These are phyloP conservation scores for Ceratocystis cacaofunesta DNA, from an alignment of 2,329 filamentous ascomycete genomes.

Conservation along the genomic window DNA sequence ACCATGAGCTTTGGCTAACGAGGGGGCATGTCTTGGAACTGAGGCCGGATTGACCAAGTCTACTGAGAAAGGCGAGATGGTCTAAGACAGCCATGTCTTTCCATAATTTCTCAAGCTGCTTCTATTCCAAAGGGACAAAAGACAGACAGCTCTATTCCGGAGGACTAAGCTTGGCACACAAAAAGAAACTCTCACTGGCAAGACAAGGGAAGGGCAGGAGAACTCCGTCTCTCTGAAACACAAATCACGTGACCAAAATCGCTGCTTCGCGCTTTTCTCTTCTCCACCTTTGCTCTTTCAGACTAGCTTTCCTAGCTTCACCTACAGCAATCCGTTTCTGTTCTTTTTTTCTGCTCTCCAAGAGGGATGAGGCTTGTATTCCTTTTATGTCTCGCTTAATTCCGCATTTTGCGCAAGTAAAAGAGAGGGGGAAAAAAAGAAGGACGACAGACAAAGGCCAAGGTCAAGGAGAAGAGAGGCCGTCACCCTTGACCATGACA, in stretches of 20 bases:
- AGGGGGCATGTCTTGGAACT: too few relatives aligned
- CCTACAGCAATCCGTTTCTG: not conserved
- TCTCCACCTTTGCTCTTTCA: not conserved
- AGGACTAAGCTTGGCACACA: too few relatives aligned
- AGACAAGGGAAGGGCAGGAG: not conserved
- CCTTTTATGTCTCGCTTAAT: not conserved
- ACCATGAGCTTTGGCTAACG: too few relatives aligned
- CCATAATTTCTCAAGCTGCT: too few relatives aligned
- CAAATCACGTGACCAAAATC: not conserved
- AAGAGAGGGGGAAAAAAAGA: not conserved
- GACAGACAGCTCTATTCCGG: too few relatives aligned
- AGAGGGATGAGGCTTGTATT: not conserved
- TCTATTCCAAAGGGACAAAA: too few relatives aligned
- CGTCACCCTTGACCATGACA: not conserved
- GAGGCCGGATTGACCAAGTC: too few relatives aligned
- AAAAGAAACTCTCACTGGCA: too few relatives aligned
- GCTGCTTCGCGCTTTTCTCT: not conserved
- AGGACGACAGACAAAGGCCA: not conserved
- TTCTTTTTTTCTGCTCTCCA: not conserved
- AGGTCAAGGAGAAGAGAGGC: not conserved
- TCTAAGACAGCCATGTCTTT: too few relatives aligned
- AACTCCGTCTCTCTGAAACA: not conserved
- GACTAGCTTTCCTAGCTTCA: not conserved
- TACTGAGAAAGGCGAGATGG: too few relatives aligned
- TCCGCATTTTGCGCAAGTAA: not conserved